Base-by-base conservation (phyloP, 1,284 basidiomycete species). In the Sporisorium reilianum region DNA sequence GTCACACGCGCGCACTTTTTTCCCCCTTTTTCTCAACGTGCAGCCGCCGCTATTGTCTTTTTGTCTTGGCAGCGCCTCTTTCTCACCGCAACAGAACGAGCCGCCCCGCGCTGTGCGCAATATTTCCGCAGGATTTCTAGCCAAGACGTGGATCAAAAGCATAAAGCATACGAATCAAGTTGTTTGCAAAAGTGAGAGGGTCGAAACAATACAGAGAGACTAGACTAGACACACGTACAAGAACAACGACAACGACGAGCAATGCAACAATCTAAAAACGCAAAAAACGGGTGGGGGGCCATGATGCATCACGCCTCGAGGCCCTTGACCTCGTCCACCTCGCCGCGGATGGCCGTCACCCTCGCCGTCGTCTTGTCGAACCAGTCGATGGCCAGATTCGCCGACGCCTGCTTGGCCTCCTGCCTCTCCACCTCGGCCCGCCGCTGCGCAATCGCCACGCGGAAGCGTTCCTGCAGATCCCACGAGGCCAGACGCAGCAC, bases 401-500 rank as follows among this genome's bases (percentile, higher is more conserved):
- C 80, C 12, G 65, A 67, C 63, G 74, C 68, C 64, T 82, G 77
- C 64, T 82, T 79, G 65, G 61, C 62, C 56, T 83, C 80, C 38
- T 77, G 71, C 50, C 61, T 63, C 59, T 77, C 70, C 41, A 83
- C 81, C 23, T 78, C 84, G 89, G 89, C 52, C 87, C 89, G 61
- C 89, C 88, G 82, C 91, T 91, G 75, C 94, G 68, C 93, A 86
- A 95, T 89, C 9, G 93, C 92, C 2, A 86, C 87, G 53, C 90
- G 88, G 88, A 96, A 97, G 48, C 91, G 89, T 85, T 94, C 93
- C 74, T 89, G 89, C 65, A 97, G 85, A 85, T 98, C 95, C 92
- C 93, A 97, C 20, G 91, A 91, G n/a, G 93, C 95, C 18, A 96
- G 86, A 51, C 95, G 88, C 78, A 99, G 87, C 51, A 99, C 96